Evolutionary conservation across 2,329 filamentous ascomycete species (phyloP).

Genomic region (Trichophyton benhamiae): DNA sequence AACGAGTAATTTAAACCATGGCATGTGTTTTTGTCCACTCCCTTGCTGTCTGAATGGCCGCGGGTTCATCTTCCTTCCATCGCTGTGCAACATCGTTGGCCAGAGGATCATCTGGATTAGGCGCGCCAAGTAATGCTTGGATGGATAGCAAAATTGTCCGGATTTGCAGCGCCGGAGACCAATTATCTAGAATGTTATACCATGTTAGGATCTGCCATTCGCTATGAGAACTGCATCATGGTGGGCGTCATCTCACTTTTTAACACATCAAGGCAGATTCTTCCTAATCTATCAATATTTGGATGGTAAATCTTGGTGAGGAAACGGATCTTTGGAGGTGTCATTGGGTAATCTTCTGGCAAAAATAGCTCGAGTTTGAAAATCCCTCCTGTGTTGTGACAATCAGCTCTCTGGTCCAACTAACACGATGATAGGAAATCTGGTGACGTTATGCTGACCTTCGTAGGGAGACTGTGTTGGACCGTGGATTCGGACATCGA

Average conservation of each 20-base stretch:
- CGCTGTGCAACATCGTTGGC: slow-evolving; percentile 94
- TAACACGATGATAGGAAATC: slow-evolving; percentile 5
- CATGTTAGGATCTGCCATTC: slow-evolving; percentile 8
- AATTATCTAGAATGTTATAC: slow-evolving; percentile 58
- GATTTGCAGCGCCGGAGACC: slow-evolving; percentile 96
- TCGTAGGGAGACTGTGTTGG: slow-evolving; percentile 89
- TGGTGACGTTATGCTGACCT: slow-evolving; percentile 41
- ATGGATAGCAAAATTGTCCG: slow-evolving; percentile 97
- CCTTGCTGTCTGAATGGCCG: slow-evolving; percentile 79
- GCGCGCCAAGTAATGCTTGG: slow-evolving; percentile 86
- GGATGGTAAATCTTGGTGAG: slow-evolving; percentile 98
- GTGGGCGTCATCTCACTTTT: slow-evolving; percentile 56
- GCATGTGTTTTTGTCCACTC: slow-evolving; percentile 88
- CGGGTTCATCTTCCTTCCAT: slow-evolving; percentile 93
- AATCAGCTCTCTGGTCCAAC: neutral
- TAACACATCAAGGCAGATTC: slow-evolving; percentile 91
- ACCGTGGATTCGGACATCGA: slow-evolving; percentile 92
- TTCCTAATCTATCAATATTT: slow-evolving; percentile 93
- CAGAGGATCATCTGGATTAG: slow-evolving; percentile 96
- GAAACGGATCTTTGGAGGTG: slow-evolving; percentile 94
- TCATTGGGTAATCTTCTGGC: slow-evolving; percentile 98
- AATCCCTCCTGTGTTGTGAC: slow-evolving; percentile 49
- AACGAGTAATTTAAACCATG: slow-evolving; percentile 30
- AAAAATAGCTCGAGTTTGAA: slow-evolving; percentile 97
- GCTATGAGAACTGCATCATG: neutral